Base-by-base conservation (phyloP, 73 alveolate species). In the Paramecium caudatum region DNA sequence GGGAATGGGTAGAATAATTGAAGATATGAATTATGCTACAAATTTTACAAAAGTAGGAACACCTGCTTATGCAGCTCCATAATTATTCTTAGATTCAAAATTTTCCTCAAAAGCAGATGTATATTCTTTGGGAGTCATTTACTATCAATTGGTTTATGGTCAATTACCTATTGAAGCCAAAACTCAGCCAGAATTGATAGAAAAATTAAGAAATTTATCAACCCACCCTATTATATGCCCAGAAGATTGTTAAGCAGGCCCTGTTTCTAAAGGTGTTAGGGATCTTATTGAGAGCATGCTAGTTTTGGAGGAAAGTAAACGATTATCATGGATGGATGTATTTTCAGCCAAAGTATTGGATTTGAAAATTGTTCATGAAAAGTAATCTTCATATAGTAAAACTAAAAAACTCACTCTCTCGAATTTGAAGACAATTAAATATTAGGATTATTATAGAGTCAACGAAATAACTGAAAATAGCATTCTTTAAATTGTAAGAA, bases 1-100 rank as follows among this genome's bases (percentile, higher is more conserved):
- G 19, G 95, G 95, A 13, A 62, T 86, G 74, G 82, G 90, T 8
- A 61, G 85, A 63, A 46, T 86, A 34, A 63, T 86, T n/a, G 90
- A 86, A 63, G 88, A 86, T 45, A 50, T 62, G 68, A 92, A 86
- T 41, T 78, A 91, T 50, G 90, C 92, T 34, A 68, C 46, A 2
- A 39, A 61, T 21, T 34, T 84, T 45, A 94, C 99, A 2, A 65
- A 94, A 36, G 94, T 95, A 16, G 99, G 99, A 19, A 94, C 99
- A 1, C 99, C 99, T 0, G 95, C 95, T 6, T 96, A 96, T 90
- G 94, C 94, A 92, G 99, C 99, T 63, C 99, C 99, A 16, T 97
- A 96, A 78, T 70, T 96, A 43, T 94, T 91, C 45, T 69, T 91
- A 45, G 91, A 92, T 50, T 92, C 94, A 74, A 46, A 90, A 39